These are phyloP conservation scores for Chaetomium olivaceum DNA, from an alignment of 2,329 filamentous ascomycete species.

Conservation along the genomic window DNA sequence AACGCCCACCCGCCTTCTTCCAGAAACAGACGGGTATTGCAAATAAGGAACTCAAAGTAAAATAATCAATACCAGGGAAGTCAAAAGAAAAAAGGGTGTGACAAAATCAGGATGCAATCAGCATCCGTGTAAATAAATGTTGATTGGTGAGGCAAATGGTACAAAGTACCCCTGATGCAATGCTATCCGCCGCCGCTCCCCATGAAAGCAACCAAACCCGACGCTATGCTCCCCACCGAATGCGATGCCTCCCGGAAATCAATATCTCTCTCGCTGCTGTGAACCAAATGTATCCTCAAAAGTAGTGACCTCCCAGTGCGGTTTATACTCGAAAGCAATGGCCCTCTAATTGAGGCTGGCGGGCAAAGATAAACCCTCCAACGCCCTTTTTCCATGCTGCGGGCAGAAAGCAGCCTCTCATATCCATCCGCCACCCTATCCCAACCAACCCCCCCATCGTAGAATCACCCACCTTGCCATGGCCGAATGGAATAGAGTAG, in stretches of 20 bases:
- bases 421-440: no score
- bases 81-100: not conserved
- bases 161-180: conserved; percentile 4
- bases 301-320: not conserved
- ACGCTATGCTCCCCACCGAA: conserved; percentile 6
- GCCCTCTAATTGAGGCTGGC: not conserved
- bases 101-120: not conserved
- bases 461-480: no score
- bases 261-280: not conserved
- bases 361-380: no score
- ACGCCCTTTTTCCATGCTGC: no score
- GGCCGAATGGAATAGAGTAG: no score
- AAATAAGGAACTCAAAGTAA: not conserved
- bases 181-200: not conserved
- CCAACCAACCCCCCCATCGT: no score
- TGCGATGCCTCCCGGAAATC: not conserved
- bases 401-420: no score
- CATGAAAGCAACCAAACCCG: not conserved
- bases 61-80: not conserved
- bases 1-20: not conserved
- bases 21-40: not conserved
- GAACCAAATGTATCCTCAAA: not conserved
- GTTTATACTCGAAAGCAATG: not conserved
- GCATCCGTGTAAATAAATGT: not conserved
- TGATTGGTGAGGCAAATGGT: not conserved